phyloP scores from a whole-genome alignment of 192 early-diverging fungal genomes.

The Thoreauomyces humboldtii region DNA sequence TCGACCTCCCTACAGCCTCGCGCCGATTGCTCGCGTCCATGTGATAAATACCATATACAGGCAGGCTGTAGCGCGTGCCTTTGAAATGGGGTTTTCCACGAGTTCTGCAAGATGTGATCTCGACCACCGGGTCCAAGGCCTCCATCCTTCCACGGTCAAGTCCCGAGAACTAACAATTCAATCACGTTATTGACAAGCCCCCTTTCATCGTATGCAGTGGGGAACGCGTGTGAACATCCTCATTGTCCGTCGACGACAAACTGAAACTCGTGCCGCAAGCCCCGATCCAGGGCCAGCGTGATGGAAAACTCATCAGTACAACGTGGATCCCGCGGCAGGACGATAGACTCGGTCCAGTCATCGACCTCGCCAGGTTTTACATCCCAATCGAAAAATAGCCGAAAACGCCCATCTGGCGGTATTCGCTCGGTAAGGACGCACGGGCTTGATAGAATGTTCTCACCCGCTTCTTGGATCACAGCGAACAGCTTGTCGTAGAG shows the following conservation, averaged over 20 bases:
- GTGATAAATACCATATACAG: no score
- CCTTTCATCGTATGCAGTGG: conserved; percentile 3
- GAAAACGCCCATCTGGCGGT: conserved; percentile 11
- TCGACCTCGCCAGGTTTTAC: conserved; percentile 17
- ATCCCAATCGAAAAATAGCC: conserved; percentile 10
- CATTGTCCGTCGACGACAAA: conserved; percentile 33
- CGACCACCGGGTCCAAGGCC: no score
- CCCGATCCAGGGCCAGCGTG: conserved; percentile 16
- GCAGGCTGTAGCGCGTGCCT: no score
- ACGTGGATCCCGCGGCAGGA: conserved; percentile 3
- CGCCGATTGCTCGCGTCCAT: no score
- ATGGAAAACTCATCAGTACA: conserved; percentile 21
- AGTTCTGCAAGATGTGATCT: no score
- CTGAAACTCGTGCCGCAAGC: conserved; percentile 8
- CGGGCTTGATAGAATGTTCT: not conserved
- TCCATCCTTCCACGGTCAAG: no score
- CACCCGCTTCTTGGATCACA: conserved; percentile 10
- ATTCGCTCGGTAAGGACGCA: conserved; percentile 12
- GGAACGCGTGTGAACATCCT: conserved; percentile 15
- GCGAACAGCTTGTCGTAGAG: conserved; percentile 13
- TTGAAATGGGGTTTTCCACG: no score
- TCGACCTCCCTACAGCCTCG: no score
- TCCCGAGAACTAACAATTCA: not conserved
- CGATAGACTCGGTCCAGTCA: conserved; percentile 17
- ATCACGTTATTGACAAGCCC: conserved; percentile 27